phyloP scores from a whole-genome alignment of 352 stramenopile genomes.

The Globisporangium cystogenes region DNA sequence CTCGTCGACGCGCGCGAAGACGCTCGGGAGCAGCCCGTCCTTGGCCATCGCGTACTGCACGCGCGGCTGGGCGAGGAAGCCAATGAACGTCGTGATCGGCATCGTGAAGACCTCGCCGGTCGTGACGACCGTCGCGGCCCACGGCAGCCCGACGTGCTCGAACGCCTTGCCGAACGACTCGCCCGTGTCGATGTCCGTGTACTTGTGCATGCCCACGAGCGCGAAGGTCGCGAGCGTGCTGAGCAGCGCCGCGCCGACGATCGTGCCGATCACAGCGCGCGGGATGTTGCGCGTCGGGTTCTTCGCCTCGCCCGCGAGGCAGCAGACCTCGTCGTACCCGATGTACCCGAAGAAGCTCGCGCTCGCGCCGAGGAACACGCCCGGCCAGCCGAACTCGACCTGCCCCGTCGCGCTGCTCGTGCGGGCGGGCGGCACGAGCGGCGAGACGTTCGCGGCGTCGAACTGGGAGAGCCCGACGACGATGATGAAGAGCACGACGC shows the following conservation, averaged over 20 bases:
- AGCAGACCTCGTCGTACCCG: conserved; percentile 96
- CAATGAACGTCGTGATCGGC: conserved; percentile 94
- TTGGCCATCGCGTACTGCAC: conserved; percentile 90
- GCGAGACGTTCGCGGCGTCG: conserved; percentile 71
- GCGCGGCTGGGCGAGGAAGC: conserved; percentile 91
- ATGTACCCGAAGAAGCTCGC: conserved; percentile 96
- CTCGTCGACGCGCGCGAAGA: conserved; percentile 75
- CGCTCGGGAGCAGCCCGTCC: conserved; percentile 88
- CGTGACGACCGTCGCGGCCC: conserved; percentile 82
- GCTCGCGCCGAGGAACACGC: conserved; percentile 86
- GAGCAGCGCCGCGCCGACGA: conserved; percentile 76
- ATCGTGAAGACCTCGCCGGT: conserved; percentile 93
- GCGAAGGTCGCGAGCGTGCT: conserved; percentile 87
- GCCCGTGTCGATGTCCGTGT: conserved; percentile 68
- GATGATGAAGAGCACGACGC: conserved; percentile 92
- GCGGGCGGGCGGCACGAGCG: conserved; percentile 63
- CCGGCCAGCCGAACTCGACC: conserved; percentile 58
- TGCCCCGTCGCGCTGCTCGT: conserved; percentile 20
- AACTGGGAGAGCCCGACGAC: conserved; percentile 83
- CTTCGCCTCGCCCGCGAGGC: conserved; percentile 86
- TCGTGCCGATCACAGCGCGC: conserved; percentile 85
- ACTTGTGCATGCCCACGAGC: conserved; percentile 91
- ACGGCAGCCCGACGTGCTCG: conserved; percentile 44
- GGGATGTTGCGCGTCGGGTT: conserved; percentile 86
- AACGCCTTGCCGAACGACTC: conserved; percentile 78